Base-by-base conservation (phyloP, 2,329 filamentous ascomycete species). In the Colletotrichum sp. region DNA sequence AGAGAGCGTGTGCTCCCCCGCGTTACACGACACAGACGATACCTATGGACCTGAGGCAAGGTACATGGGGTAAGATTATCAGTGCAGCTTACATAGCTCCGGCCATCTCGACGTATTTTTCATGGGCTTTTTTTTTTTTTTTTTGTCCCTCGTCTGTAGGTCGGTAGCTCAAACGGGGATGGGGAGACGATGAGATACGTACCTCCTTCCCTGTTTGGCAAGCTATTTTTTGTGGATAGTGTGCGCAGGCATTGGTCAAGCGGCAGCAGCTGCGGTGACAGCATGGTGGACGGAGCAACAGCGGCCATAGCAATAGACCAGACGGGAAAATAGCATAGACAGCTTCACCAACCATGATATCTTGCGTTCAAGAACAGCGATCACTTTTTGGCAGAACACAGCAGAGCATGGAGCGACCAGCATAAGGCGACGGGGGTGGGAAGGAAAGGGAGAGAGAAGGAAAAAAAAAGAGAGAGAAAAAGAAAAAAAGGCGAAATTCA, bases 31-130 rank as follows among this genome's bases (percentile, higher is more conserved):
- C 7, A 26, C 13, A 26, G 62, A 65, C 21, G 63, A 65, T 36
- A 39, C 36, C 36, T 44, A 44, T 18, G 36, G 4, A 44, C 16
- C 16, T 18, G 36, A 44, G 36, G 16, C 18, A 44, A 44, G 34
- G 36, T 66, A 66, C 32, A 36, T 66, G 65, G 36, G 30, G 24
- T 30, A 39, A 34, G 39, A 34, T 57, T 28, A n/a, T 55, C 16
- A 16, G 24, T 39, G 28, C 65, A 62, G 71, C 71, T 73, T 73
- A 73, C 71, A 73, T 70, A 70, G 65, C 71, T 73, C 57, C 36
- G 10, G 44, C 39, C 24, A 62, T 26, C 32, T 64, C 34, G 21
- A 63, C 28, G 59, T 9, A 16, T 62, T 21, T 13, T 16, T 34
- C 15, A 16, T 52, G 21, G 44, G 18, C 8, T n/a, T 21, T 21